Evolutionary conservation across 1,284 basidiomycete genomes (phyloP).

Genomic region (Golubevia sp.): DNA sequence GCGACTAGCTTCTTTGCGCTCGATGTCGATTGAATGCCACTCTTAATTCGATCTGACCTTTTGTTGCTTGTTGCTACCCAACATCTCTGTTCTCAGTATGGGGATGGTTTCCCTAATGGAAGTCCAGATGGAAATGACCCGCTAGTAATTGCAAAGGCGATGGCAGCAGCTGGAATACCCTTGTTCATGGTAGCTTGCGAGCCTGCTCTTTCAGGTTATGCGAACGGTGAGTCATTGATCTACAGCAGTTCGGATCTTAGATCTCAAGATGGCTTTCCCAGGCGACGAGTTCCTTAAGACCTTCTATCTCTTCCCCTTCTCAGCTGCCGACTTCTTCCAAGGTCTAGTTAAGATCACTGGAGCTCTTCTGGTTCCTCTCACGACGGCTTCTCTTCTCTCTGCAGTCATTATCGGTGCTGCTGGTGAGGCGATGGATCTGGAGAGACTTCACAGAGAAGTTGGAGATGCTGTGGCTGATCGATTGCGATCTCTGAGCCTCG

Average conservation of each 20-base stretch:
- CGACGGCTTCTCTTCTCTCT: conserved; percentile 92
- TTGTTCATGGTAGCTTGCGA: conserved; percentile 81
- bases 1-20: too few relatives aligned
- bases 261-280: conserved; percentile 19
- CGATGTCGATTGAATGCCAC: too few relatives aligned
- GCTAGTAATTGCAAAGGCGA: conserved; percentile 79
- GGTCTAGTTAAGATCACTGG: conserved; percentile 62
- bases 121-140: conserved; percentile 76
- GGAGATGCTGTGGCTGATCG: conserved; percentile 90
- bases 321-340: conserved; percentile 90
- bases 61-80: too few relatives aligned
- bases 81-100: conserved; percentile 63
- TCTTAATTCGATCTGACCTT: too few relatives aligned
- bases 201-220: conserved; percentile 88
- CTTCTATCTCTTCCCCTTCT: conserved; percentile 23
- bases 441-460: conserved; percentile 89
- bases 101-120: conserved; percentile 72
- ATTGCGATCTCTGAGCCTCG: conserved; percentile 74
- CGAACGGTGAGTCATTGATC: not conserved
- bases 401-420: conserved; percentile 97
- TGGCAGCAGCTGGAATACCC: conserved; percentile 77
- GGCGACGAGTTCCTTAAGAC: conserved; percentile 6
- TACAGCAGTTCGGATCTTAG: too few relatives aligned
- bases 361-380: conserved; percentile 90
- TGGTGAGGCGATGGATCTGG: conserved; percentile 95